phyloP scores from a whole-genome alignment of 331 rosid genomes.

The Rhamnella rubrinervis region DNA sequence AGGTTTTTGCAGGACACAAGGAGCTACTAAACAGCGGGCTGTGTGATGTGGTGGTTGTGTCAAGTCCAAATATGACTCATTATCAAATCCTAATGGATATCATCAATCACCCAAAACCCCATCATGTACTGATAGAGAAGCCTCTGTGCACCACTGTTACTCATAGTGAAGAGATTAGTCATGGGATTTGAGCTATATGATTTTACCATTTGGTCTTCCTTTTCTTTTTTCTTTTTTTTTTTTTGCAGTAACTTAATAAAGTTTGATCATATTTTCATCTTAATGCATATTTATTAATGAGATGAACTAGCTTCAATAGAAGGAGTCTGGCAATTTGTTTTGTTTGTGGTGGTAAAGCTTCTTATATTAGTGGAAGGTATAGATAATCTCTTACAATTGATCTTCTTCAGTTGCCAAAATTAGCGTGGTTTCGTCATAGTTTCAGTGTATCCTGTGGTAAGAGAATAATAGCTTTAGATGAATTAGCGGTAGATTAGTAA shows the following conservation, averaged over 20 bases:
- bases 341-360: not conserved
- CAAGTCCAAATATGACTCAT: slow-evolving; percentile 95
- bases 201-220: not conserved
- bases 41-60: slow-evolving; percentile 83
- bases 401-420: too few species aligned
- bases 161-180: slow-evolving; percentile 78
- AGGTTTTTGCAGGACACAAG: slow-evolving; percentile 85
- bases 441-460: too few species aligned
- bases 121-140: slow-evolving; percentile 88
- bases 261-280: not conserved
- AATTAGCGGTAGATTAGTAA: too few species aligned
- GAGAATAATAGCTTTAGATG: too few species aligned
- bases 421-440: too few species aligned
- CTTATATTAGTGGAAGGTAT: not conserved
- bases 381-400: too few species aligned
- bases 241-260: not conserved
- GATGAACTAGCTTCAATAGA: too few species aligned
- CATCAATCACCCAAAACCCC: slow-evolving; percentile 72
- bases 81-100: slow-evolving; percentile 81
- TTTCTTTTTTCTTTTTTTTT: too few species aligned
- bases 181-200: not conserved
- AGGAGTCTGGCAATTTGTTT: not conserved
- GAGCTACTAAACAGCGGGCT: slow-evolving; percentile 71
- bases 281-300: too few species aligned
- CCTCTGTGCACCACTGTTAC: slow-evolving; percentile 81